Conservation (phyloP, 2,329 filamentous ascomycete genomes). For the Tolypocladium capitatum region DNA sequence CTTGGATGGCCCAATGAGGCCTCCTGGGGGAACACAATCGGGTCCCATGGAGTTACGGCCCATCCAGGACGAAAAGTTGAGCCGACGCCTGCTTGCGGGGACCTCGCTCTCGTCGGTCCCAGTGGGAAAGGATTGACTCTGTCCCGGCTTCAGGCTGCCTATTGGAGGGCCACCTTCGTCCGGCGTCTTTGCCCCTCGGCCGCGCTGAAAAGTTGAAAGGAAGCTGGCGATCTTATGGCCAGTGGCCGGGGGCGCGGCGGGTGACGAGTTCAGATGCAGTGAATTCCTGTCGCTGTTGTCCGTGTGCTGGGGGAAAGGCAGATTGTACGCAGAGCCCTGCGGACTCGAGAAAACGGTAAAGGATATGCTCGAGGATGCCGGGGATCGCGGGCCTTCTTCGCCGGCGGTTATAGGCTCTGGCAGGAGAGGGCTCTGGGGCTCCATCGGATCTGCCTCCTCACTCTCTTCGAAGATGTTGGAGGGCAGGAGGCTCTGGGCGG, state of each 20-base stretch:
- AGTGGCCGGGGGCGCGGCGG: constrained; percentile 18
- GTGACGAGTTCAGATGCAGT: constrained; percentile 25
- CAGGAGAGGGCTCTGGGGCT: constrained; percentile 17
- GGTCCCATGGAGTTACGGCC: constrained; percentile 37
- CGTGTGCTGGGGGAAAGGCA: constrained; percentile 38
- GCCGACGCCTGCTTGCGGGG: constrained; percentile 39
- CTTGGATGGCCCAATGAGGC: constrained; percentile 17
- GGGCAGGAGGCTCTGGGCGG: constrained; percentile 60
- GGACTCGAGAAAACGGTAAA: constrained; percentile 48
- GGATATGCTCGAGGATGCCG: constrained; percentile 44
- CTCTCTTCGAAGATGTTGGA: constrained; percentile 50
- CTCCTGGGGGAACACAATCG: constrained; percentile 18
- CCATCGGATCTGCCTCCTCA: constrained; percentile 45
- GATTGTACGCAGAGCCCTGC: constrained; percentile 44
- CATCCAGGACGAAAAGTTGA: constrained; percentile 48
- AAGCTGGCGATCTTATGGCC: constrained; percentile 32
- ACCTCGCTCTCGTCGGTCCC: constrained; percentile 43
- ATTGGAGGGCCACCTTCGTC: constrained; percentile 41
- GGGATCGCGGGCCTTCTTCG: constrained; percentile 43
- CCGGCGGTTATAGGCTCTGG: constrained; percentile 15
- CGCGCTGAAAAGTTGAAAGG: constrained; percentile 48
- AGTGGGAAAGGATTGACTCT: constrained; percentile 67
- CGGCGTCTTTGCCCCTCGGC: constrained; percentile 45
- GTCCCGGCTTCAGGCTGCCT: constrained; percentile 55
- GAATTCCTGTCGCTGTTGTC: constrained; percentile 33